phyloP scores from a whole-genome alignment of 306 rosid genomes.

The Cicer chorassanicum region DNA sequence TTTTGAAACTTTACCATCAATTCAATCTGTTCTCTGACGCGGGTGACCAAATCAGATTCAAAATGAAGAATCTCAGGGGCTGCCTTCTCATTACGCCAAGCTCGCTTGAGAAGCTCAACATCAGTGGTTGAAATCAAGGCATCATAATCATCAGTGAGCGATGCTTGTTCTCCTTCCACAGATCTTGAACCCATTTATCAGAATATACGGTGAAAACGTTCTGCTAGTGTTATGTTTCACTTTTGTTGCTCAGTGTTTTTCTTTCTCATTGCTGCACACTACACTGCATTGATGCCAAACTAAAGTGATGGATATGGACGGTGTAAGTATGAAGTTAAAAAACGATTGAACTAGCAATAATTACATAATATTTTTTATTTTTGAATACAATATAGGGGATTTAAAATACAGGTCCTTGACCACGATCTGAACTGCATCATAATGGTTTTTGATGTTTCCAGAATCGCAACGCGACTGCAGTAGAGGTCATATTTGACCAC shows the following conservation, averaged over 20 bases:
- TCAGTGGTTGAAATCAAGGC: slow-evolving; percentile 49
- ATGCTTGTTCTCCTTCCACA: slow-evolving; percentile 48
- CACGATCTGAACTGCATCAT: too few species aligned
- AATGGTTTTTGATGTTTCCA: too few species aligned
- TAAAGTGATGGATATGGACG: background rate
- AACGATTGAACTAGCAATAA: too few species aligned
- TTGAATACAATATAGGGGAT: too few species aligned
- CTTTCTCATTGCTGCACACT: background rate
- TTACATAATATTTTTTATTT: too few species aligned
- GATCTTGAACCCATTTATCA: slow-evolving; percentile 51
- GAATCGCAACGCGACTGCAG: too few species aligned
- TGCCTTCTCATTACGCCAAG: slow-evolving; percentile 58
- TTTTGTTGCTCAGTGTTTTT: background rate
- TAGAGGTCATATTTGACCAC: too few species aligned
- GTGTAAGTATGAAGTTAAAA: too few species aligned
- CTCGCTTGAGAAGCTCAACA: slow-evolving; percentile 55
- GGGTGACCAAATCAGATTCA: slow-evolving; percentile 60
- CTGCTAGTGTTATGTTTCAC: slow-evolving; percentile 7
- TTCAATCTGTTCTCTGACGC: slow-evolving; percentile 70
- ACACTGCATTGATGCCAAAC: background rate
- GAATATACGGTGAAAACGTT: background rate
- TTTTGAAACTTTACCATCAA: slow-evolving; percentile 55
- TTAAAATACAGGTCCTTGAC: too few species aligned
- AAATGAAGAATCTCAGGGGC: slow-evolving; percentile 68
- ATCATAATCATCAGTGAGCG: slow-evolving; percentile 48